These are phyloP conservation scores for Trichoderma asperellum DNA, from an alignment of 2,329 filamentous ascomycete genomes.

Conservation along the genomic window DNA sequence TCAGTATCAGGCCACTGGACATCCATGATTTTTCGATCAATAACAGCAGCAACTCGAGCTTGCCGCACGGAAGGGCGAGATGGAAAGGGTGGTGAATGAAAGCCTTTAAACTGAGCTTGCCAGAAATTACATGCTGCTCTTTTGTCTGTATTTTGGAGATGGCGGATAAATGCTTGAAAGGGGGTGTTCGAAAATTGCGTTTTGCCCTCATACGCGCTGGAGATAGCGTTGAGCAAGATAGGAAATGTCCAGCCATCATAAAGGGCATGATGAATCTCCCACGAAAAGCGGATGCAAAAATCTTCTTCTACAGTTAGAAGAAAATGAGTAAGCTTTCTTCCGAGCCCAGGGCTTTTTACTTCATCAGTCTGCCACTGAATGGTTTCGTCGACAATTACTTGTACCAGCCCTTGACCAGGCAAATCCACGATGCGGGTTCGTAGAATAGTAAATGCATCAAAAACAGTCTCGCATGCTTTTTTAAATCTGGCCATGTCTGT, in stretches of 20 bases:
- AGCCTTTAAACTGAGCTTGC: background rate
- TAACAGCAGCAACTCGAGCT: background rate
- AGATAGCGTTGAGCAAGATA: constrained; percentile 34
- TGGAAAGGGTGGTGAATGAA: background rate
- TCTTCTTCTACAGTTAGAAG: background rate
- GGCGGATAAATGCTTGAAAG: background rate
- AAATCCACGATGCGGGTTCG: constrained; percentile 35
- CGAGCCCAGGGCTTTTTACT: background rate
- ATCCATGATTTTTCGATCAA: background rate
- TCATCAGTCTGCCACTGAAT: background rate
- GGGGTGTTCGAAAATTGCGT: background rate
- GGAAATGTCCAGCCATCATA: background rate
- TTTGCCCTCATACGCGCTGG: constrained; percentile 29
- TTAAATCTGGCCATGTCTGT: background rate
- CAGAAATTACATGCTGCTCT: background rate
- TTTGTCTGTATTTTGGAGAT: background rate
- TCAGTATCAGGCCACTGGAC: background rate
- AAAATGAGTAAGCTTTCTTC: background rate
- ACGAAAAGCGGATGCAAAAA: background rate
- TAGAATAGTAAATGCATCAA: constrained; percentile 49
- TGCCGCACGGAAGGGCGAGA: background rate
- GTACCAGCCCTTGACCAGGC: background rate
- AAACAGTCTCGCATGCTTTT: background rate
- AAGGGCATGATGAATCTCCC: background rate
- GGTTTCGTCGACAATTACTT: background rate